Percentiles rank a stretch among this genome's conserved stretches.
Conservation (phyloP, 2,329 filamentous ascomycete genomes). For the Arthrobotrys sinensis region DNA sequence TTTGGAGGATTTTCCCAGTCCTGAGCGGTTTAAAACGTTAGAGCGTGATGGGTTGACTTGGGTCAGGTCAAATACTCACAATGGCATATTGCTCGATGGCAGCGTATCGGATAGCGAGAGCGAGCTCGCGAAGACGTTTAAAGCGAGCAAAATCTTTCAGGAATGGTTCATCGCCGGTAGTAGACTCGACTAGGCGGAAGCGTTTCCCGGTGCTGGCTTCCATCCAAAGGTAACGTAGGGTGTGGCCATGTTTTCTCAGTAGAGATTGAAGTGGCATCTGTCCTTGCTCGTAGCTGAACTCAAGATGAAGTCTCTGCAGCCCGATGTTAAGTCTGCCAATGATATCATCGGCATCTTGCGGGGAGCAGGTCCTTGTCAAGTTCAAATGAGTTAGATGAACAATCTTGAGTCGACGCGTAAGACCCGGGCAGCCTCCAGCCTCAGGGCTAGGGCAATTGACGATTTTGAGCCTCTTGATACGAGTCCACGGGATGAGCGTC, state of each 20-base stretch:
- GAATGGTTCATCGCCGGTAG: not conserved
- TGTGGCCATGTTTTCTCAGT: not conserved
- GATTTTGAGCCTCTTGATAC: constrained; percentile 27
- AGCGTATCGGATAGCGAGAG: constrained; percentile 21
- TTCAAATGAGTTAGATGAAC: constrained; percentile 2
- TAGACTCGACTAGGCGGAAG: constrained; percentile 10
- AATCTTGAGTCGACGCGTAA: constrained; percentile 3
- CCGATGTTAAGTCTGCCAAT: not conserved
- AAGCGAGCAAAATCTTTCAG: constrained; percentile 16
- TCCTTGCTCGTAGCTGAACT: constrained; percentile 32
- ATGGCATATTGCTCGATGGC: constrained; percentile 24
- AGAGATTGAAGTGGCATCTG: not conserved
- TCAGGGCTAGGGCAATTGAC: constrained; percentile 6
- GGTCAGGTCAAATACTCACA: not conserved
- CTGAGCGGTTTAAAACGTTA: not conserved
- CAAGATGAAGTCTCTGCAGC: constrained; percentile 24
- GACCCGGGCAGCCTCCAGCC: not conserved
- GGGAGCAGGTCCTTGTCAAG: constrained; percentile 28
- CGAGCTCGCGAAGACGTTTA: constrained; percentile 22
- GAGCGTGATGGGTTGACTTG: not conserved
- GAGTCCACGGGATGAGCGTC: constrained; percentile 7
- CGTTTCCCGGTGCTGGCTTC: constrained; percentile 25
- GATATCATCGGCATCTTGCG: constrained; percentile 9
- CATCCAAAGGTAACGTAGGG: constrained; percentile 28
- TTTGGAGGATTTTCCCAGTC: constrained; percentile 40